Conservation (phyloP, 805 yeast genomes). For the Candida easanensis region DNA sequence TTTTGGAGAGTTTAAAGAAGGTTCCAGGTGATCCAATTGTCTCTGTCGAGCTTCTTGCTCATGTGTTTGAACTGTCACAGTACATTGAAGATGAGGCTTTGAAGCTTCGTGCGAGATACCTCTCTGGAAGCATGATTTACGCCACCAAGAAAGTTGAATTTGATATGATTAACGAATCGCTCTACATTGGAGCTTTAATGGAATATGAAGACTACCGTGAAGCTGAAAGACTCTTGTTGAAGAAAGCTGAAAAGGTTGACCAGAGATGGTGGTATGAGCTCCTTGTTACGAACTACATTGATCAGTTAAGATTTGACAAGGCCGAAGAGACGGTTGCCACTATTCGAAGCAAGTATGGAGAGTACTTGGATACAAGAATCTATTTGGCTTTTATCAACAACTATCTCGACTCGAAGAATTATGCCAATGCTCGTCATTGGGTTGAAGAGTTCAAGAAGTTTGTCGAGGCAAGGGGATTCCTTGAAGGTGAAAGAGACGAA, state of each 20-base stretch:
- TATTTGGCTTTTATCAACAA: slow-evolving; percentile 33
- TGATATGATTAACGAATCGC: slow-evolving; percentile 50
- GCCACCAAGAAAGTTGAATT: slow-evolving; percentile 38
- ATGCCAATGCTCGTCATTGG: slow-evolving; percentile 32
- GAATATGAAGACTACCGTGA: slow-evolving; percentile 30
- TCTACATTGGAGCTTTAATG: slow-evolving; percentile 44
- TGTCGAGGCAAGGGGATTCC: slow-evolving; percentile 28
- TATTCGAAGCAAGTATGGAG: slow-evolving; percentile 26
- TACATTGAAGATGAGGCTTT: slow-evolving; percentile 30
- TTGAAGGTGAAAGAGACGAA: slow-evolving; percentile 6
- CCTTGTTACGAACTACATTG: slow-evolving; percentile 41
- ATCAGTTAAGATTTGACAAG: slow-evolving; percentile 30
- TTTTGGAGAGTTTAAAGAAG: slow-evolving; percentile 14
- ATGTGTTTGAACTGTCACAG: slow-evolving; percentile 41
- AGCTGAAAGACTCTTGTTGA: slow-evolving; percentile 37
- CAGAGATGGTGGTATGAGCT: slow-evolving; percentile 54
- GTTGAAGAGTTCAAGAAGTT: slow-evolving; percentile 28
- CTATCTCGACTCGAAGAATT: slow-evolving; percentile 28
- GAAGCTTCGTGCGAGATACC: slow-evolving; percentile 35
- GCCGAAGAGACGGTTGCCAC: slow-evolving; percentile 35
- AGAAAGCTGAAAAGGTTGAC: slow-evolving; percentile 30
- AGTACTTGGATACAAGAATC: slow-evolving; percentile 37
- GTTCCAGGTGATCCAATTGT: slow-evolving; percentile 18
- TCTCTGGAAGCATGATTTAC: slow-evolving; percentile 43
- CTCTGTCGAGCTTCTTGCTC: slow-evolving; percentile 32